phyloP scores from a whole-genome alignment of 2,329 filamentous ascomycete genomes.

The Pseudogymnoascus sp. region DNA sequence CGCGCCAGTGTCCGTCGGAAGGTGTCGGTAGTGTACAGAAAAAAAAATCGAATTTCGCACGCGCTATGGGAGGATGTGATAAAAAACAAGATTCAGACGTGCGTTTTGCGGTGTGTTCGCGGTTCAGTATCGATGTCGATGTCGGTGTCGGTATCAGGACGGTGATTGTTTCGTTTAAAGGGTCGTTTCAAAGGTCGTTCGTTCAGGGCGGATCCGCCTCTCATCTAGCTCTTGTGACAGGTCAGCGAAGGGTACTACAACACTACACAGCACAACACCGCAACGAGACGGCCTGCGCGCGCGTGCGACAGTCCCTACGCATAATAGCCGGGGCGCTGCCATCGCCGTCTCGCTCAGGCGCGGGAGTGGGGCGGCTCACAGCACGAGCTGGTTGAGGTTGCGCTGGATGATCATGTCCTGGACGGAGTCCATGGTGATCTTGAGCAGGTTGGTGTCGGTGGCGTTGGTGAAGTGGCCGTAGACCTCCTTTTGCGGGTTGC shows the following conservation, averaged over 20 bases:
- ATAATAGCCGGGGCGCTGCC: not conserved
- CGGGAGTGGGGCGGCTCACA: conserved; percentile 37
- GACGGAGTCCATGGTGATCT: conserved; percentile 79
- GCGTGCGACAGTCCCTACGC: not conserved
- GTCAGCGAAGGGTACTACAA: not conserved
- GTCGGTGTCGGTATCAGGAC: not conserved
- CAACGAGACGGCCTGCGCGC: not conserved
- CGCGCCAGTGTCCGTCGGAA: not conserved
- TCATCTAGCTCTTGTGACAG: not conserved
- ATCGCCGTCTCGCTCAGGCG: not conserved
- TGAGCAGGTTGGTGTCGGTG: conserved; percentile 65
- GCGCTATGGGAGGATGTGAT: not conserved
- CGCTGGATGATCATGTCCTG: conserved; percentile 85
- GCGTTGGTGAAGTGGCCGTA: conserved; percentile 54
- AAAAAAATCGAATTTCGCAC: not conserved
- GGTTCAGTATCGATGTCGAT: not conserved
- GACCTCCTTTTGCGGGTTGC: conserved; percentile 49
- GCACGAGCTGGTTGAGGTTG: conserved; percentile 71
- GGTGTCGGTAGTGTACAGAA: not conserved
- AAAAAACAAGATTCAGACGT: not conserved
- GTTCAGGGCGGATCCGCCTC: not conserved
- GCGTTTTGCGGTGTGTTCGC: not conserved
- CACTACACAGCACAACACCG: not conserved
- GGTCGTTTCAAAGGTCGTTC: not conserved
- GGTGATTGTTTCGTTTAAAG: not conserved